Conservation (phyloP, 164 flowering plant species). For the Stephania yunnanensis region DNA sequence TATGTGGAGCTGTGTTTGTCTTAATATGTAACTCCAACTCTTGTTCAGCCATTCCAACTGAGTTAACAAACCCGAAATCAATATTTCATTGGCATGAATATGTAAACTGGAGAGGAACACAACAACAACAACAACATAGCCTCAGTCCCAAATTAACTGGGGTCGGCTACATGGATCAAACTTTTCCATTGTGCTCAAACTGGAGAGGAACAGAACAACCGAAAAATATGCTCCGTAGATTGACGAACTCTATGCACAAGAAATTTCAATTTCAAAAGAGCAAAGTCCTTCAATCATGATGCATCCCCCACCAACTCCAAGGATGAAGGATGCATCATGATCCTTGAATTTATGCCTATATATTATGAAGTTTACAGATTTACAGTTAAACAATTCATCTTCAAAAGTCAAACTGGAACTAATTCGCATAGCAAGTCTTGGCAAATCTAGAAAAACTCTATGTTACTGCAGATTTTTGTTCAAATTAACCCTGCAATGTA, state of each 20-base stretch:
- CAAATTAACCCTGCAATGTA: background rate
- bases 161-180: too few relatives aligned
- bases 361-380: background rate
- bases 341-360: background rate
- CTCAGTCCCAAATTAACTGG: too few relatives aligned
- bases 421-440: background rate
- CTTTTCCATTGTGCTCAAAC: too few relatives aligned
- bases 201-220: background rate
- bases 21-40: constrained; percentile 67
- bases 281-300: background rate
- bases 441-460: background rate
- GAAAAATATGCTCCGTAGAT: background rate
- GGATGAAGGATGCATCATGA: background rate
- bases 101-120: background rate
- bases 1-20: constrained; percentile 67
- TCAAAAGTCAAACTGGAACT: background rate
- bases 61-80: constrained; percentile 15
- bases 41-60: constrained; percentile 67
- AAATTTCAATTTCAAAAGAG: background rate
- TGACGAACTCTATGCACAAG: background rate
- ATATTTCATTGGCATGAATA: constrained; percentile 7
- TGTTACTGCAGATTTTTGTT: background rate
- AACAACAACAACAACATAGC: too few relatives aligned
- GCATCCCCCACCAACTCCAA: background rate
- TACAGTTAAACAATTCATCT: background rate